Percentiles rank a stretch among this genome's conserved stretches.
phyloP scores from a whole-genome alignment of 768 basidiomycete species.

The Boletus edulis region DNA sequence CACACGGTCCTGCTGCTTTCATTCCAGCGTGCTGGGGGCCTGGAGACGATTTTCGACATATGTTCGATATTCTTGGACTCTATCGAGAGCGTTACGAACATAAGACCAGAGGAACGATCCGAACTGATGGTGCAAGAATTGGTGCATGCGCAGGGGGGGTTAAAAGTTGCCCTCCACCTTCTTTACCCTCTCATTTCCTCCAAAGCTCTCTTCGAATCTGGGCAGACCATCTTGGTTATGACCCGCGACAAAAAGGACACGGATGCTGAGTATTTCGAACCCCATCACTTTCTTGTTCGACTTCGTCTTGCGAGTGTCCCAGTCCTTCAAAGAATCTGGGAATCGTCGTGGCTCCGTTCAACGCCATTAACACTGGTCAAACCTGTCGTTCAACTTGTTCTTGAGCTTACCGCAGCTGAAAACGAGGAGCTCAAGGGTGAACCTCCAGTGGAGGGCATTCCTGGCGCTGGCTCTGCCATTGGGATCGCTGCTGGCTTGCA shows the following conservation, averaged over 20 bases:
- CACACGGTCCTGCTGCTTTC: slow-evolving; percentile 81
- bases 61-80: slow-evolving; percentile 52
- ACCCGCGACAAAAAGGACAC: slow-evolving; percentile 78
- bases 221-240: slow-evolving; percentile 70
- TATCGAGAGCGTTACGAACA: slow-evolving; percentile 52
- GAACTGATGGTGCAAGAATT: slow-evolving; percentile 61
- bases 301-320: slow-evolving; percentile 73
- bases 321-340: slow-evolving; percentile 70
- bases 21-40: slow-evolving; percentile 69
- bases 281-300: slow-evolving; percentile 83
- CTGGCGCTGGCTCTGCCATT: slow-evolving; percentile 30
- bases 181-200: slow-evolving; percentile 74
- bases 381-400: slow-evolving; percentile 70
- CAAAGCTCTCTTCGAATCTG: slow-evolving; percentile 80
- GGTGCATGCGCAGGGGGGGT: slow-evolving; percentile 71
- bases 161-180: slow-evolving; percentile 79
- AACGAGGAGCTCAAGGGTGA: slow-evolving; percentile 67
- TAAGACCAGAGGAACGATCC: slow-evolving; percentile 55
- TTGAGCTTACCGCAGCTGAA: slow-evolving; percentile 81
- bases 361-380: slow-evolving; percentile 75
- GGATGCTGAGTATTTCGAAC: slow-evolving; percentile 78
- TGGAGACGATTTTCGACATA: slow-evolving; percentile 62
- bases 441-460: slow-evolving; percentile 33
- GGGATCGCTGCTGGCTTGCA: slow-evolving; percentile 33
- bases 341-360: slow-evolving; percentile 74